Conservation (phyloP, 192 early-diverging fungal genomes). For the Neocallimastix lanati region DNA sequence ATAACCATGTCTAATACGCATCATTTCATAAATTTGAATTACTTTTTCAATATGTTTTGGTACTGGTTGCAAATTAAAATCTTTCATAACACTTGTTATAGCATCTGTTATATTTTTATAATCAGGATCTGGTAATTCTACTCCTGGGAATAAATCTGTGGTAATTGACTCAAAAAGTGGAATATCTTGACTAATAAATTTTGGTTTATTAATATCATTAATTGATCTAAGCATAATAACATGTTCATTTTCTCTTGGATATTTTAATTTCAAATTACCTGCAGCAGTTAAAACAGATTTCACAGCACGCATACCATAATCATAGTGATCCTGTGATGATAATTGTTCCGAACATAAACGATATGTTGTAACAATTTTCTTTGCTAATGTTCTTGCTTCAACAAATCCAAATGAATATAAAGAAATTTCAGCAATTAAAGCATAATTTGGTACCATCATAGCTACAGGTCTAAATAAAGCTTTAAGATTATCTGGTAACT, state of each 20-base stretch:
- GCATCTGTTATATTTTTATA: not conserved
- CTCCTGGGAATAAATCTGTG: not conserved
- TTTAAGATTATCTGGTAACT: constrained; percentile 32
- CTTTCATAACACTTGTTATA: not conserved
- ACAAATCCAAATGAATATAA: constrained; percentile 28
- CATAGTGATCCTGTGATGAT: not conserved
- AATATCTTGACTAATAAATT: not conserved
- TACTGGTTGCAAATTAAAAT: not conserved
- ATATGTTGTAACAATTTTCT: not conserved
- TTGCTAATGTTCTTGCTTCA: not conserved
- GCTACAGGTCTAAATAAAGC: constrained; percentile 30
- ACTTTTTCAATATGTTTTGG: not conserved
- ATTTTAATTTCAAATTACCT: not conserved
- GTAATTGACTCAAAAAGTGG: not conserved
- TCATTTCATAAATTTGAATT: not conserved
- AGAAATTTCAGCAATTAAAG: constrained; percentile 40
- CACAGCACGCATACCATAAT: not conserved
- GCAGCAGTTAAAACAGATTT: not conserved
- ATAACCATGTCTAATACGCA: not conserved
- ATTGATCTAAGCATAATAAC: not conserved
- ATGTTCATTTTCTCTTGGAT: not conserved
- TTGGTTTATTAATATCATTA: not conserved
- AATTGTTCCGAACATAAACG: not conserved
- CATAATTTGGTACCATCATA: constrained; percentile 44
- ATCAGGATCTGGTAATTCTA: not conserved